Conservation (phyloP, 1,284 basidiomycete species). For the Pseudozyma flocculosa region DNA sequence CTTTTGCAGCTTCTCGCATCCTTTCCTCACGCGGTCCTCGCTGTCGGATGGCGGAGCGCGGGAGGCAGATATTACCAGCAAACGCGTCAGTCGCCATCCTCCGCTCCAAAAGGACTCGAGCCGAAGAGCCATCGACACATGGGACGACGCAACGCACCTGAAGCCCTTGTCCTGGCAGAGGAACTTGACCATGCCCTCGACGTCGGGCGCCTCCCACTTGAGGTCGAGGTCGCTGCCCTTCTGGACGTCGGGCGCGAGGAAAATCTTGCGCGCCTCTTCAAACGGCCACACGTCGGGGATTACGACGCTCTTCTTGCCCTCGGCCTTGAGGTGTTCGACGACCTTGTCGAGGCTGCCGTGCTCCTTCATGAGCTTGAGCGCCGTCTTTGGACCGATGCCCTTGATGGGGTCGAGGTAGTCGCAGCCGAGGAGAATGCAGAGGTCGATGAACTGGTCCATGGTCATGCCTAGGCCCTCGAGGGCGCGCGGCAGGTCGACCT, state of each 20-base stretch:
- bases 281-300: constrained; percentile 94
- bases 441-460: constrained; percentile 93
- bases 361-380: constrained; percentile 88
- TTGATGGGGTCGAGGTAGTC: constrained; percentile 97
- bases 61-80: neutral
- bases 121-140: no score
- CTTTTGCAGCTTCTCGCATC: constrained; percentile 87
- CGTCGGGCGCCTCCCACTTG: constrained; percentile 90
- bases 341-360: constrained; percentile 77
- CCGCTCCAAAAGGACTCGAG: no score
- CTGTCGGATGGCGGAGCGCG: constrained; percentile 60
- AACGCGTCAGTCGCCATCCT: constrained; percentile 3
- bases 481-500: constrained; percentile 80
- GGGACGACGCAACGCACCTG: constrained; percentile 80
- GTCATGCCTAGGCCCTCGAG: constrained; percentile 85
- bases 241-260: constrained; percentile 82
- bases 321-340: constrained; percentile 70
- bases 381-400: constrained; percentile 92
- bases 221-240: constrained; percentile 87
- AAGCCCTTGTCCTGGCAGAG: constrained; percentile 94
- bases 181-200: constrained; percentile 92
- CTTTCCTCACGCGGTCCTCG: constrained; percentile 93
- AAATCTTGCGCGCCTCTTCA: constrained; percentile 88
- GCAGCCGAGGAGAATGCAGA: constrained; percentile 94
- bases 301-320: constrained; percentile 59